Base-by-base conservation (phyloP, 148 eudicot species). In the Rhododendron ovatum region DNA sequence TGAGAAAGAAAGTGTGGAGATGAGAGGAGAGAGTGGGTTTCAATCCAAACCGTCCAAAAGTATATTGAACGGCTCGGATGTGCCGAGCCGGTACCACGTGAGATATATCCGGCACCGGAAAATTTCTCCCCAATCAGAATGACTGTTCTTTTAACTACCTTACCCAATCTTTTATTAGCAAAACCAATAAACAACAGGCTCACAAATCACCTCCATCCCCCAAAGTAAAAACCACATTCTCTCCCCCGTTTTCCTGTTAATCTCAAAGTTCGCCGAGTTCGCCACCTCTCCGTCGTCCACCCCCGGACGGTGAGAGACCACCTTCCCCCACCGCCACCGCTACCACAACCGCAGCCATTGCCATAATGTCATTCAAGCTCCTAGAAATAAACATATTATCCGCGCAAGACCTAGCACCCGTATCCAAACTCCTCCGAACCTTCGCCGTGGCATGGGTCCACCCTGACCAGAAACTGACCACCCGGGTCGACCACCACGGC, bases 331-430 rank as follows among this genome's bases (percentile, higher is more conserved):
- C 48, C 71, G 10, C 65, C 48, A 14, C 84, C 43, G 37, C 39
- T 6, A 51, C 79, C 69, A 7, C 84, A 37, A 45, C 84, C 83
- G 35, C 30, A 18, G 0, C 80, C 87, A 26, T 35, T 73, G 24
- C 75, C 55, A 39, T 45, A 18, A 78, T 61, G 79, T 82, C 90
- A 14, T 35, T 71, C 53, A 78, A 82, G 39, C 81, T 85, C 86
- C 84, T 90, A 17, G 88, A 87, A 65, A 67, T 90, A 85, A 88
- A 45, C 84, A 45, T 90, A 4, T 50, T 85, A 1, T 90, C 92
- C 2, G 92, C 92, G 33, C 90, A 87, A 14, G 89, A 90, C 82
- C 88, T 90, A 0, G 88, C 92, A 1, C 90, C 90, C 6, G 85
- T 89, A 20, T 78, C 90, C 81, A 89, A 88, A 57, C 69, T 67